A percentile compares a stretch with the other conserved stretches of the same genome.
Evolutionary conservation across 2,329 filamentous ascomycete genomes (phyloP).

Genomic region (Xylaria sp.): DNA sequence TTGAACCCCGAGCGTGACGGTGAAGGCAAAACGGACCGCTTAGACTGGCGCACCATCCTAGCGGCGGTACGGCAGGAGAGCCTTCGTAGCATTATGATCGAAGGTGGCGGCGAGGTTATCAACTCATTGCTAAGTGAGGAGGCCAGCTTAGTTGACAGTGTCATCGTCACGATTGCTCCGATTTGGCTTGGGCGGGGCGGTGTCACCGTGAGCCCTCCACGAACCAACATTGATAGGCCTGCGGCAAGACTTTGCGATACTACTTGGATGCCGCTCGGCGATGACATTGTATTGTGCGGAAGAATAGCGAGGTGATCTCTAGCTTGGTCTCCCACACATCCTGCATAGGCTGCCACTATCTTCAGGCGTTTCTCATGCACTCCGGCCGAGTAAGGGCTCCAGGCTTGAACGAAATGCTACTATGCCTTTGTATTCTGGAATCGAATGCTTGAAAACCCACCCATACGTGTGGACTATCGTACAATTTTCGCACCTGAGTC

Average conservation of each 20-base stretch:
- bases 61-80: conserved; percentile 66
- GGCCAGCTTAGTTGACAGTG: conserved; percentile 74
- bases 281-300: conserved; percentile 86
- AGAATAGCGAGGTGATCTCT: conserved; percentile 53
- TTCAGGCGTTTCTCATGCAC: too few species aligned
- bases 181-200: conserved; percentile 88
- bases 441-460: too few species aligned
- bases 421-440: too few species aligned
- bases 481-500: neutral
- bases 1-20: conserved; percentile 45
- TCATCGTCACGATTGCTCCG: conserved; percentile 90
- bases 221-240: conserved; percentile 64
- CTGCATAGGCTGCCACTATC: too few species aligned
- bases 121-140: conserved; percentile 78
- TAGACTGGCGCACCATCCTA: conserved; percentile 75
- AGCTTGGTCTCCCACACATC: neutral
- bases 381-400: too few species aligned
- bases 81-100: conserved; percentile 86
- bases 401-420: too few species aligned
- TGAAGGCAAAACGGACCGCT: conserved; percentile 55
- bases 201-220: conserved; percentile 79
- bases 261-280: conserved; percentile 80
- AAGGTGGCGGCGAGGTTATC: conserved; percentile 86
- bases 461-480: too few species aligned
- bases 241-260: conserved; percentile 74